A percentile compares a stretch with the other conserved stretches of the same genome.
Evolutionary conservation across 306 rosid species (phyloP).

Genomic region (Medicago ruthenica): DNA sequence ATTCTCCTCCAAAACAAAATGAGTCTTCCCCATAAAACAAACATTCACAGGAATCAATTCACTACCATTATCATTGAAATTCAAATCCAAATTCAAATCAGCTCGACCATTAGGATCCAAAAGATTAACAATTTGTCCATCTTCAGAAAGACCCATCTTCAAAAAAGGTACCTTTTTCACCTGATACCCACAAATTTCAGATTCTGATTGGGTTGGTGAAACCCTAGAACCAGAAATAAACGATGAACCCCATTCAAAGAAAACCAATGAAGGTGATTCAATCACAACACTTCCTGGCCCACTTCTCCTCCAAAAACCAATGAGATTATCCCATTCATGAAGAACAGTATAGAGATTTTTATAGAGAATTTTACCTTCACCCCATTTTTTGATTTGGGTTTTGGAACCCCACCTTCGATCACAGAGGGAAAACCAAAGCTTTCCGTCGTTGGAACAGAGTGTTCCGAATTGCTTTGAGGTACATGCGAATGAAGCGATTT

Average conservation of each 20-base stretch:
- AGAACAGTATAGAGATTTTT: slow-evolving; percentile 69
- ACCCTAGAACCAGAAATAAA: slow-evolving; percentile 71
- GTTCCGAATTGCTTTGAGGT: slow-evolving; percentile 70
- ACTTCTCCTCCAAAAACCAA: slow-evolving; percentile 95
- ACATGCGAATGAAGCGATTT: slow-evolving; percentile 72
- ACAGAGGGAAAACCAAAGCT: slow-evolving; percentile 88
- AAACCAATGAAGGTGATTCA: slow-evolving; percentile 68
- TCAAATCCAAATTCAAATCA: slow-evolving; percentile 45
- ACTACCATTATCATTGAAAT: slow-evolving; percentile 31
- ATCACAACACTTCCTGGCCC: slow-evolving; percentile 46
- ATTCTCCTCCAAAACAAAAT: slow-evolving; percentile 83
- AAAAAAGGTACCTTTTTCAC: slow-evolving; percentile 78
- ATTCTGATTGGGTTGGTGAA: slow-evolving; percentile 59
- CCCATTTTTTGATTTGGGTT: slow-evolving; percentile 78
- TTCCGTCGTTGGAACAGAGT: slow-evolving; percentile 63
- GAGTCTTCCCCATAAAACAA: slow-evolving; percentile 78
- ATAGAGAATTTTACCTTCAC: slow-evolving; percentile 58
- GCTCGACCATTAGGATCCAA: slow-evolving; percentile 67
- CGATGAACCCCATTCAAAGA: slow-evolving; percentile 86
- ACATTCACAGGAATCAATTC: slow-evolving; percentile 67
- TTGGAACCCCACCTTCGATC: slow-evolving; percentile 84
- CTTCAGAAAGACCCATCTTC: slow-evolving; percentile 65
- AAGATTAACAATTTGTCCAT: slow-evolving; percentile 61
- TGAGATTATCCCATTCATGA: slow-evolving; percentile 69
- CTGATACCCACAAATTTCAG: slow-evolving; percentile 46